Evolutionary conservation across 2,329 filamentous ascomycete species (phyloP), one percentile per base, ranked within the genome.

Genomic region (Colletotrichum liriopes): DNA sequence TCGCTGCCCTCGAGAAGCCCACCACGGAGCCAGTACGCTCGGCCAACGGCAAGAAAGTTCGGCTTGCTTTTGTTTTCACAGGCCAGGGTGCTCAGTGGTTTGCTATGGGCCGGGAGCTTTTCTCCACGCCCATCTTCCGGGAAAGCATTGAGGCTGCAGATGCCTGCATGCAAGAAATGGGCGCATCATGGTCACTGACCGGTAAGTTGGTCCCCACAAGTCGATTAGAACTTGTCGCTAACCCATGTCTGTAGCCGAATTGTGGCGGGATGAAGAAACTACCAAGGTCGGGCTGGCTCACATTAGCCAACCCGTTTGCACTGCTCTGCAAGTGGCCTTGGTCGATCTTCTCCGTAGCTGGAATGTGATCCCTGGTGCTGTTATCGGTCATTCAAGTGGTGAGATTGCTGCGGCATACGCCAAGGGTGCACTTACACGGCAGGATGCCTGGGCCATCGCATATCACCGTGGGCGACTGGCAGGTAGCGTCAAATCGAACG

Each of bases 241-340:
- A 26, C 16, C 2, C 39, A 9, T 41, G 39, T 41, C 39, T 41
- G 8, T n/a, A 47, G 35, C 18, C 29, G 41, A 52, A 32, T 59
- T 69, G 3, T 39, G n/a, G 5, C 39, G 59, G 5, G 26, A 81
- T 62, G 79, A 76, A 1, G 73, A 49, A 5, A 29, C 18, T 6
- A 55, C 39, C 11, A 56, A 41, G 5, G 26, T 69, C 43, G 32
- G 43, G 51, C 9, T 45, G n/a, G 49, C 66, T 7, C n/a, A 23
- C 32, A 26, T 56, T 11, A 78, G 78, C 12, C 85, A 86, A 63
- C 80, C 85, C 0, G 39, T 83, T 1, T 85, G 80, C 43, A 85
- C 84, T 0, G 83, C 83, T 0, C 35, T 87, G 0, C 85, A 87
- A 65, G 70, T 87, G 1, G 84, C 76, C 5, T 73, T 86, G 0